These are phyloP conservation scores for Penicillium salamii DNA, from an alignment of 495 filamentous ascomycete genomes.

Conservation along the genomic window DNA sequence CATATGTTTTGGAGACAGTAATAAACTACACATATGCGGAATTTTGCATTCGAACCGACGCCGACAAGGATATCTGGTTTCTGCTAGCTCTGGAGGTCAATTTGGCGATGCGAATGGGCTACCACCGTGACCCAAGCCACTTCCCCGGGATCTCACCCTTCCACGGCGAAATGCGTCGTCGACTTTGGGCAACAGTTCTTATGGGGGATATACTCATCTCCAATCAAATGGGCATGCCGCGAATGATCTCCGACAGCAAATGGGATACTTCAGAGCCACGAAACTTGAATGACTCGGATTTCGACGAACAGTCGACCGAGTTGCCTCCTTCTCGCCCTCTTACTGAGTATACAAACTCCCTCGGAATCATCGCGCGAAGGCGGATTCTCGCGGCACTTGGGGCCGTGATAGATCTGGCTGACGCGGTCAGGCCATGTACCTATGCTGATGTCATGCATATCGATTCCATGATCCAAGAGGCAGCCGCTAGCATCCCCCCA, in stretches of 20 bases:
- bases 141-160: constrained; percentile 25
- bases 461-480: constrained; percentile 31
- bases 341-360: constrained; percentile 26
- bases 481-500: constrained; percentile 24
- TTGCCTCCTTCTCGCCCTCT: constrained; percentile 31
- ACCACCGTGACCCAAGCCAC: constrained; percentile 27
- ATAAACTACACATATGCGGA: constrained; percentile 24
- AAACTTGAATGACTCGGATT: constrained; percentile 33
- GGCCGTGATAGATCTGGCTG: constrained; percentile 27
- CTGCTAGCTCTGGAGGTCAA: constrained; percentile 22
- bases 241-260: constrained; percentile 24
- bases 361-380: constrained; percentile 31
- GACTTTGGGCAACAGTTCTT: constrained; percentile 23
- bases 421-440: constrained; percentile 18
- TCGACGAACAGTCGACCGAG: constrained; percentile 19
- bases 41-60: constrained; percentile 15
- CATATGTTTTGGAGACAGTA: constrained; percentile 28
- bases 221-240: constrained; percentile 30
- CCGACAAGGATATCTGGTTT: constrained; percentile 18
- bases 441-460: constrained; percentile 37
- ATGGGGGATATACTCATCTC: constrained; percentile 28
- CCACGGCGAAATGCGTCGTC: constrained; percentile 30
- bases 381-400: constrained; percentile 32
- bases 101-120: constrained; percentile 31
- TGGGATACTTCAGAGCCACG: constrained; percentile 31